Conservation (phyloP, 257 asterid genomes). For the Jasminum sambac region DNA sequence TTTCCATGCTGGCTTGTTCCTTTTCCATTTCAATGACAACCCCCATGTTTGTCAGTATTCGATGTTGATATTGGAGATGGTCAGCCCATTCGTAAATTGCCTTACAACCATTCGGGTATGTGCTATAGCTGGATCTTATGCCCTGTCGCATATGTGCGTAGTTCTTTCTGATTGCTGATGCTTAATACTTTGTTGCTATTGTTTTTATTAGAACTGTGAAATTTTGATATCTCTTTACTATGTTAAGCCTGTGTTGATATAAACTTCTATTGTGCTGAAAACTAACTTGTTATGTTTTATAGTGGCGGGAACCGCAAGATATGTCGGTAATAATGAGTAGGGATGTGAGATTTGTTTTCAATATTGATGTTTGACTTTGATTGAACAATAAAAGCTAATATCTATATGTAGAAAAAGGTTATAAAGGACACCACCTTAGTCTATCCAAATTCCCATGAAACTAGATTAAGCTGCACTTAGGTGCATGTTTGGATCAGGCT, state of each 20-base stretch:
- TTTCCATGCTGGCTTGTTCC: slow-evolving; percentile 20
- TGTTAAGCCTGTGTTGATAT: too few relatives aligned
- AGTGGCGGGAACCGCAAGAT: too few relatives aligned
- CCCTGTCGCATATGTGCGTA: not conserved
- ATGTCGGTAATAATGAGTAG: too few relatives aligned
- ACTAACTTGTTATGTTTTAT: too few relatives aligned
- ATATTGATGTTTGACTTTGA: too few relatives aligned
- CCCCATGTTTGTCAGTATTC: slow-evolving; percentile 60
- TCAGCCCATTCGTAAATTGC: slow-evolving; percentile 90
- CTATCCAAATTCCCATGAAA: not conserved
- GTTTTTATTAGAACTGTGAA: not conserved
- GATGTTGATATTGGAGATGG: slow-evolving; percentile 99
- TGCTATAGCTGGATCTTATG: slow-evolving; percentile 9
- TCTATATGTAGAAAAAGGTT: too few relatives aligned
- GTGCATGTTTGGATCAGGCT: not conserved
- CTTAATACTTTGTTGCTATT: not conserved
- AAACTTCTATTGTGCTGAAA: too few relatives aligned
- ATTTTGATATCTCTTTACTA: not conserved
- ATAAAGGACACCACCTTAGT: too few relatives aligned
- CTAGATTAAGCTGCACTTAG: not conserved
- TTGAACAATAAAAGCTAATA: too few relatives aligned
- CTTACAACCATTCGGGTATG: slow-evolving; percentile 89
- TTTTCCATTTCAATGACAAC: slow-evolving; percentile 30
- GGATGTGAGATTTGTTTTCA: too few relatives aligned
- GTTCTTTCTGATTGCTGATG: not conserved